Evolutionary conservation across 2,329 filamentous ascomycete genomes (phyloP), one percentile per base, ranked within the genome.

Genomic region (Fusarium sp.): DNA sequence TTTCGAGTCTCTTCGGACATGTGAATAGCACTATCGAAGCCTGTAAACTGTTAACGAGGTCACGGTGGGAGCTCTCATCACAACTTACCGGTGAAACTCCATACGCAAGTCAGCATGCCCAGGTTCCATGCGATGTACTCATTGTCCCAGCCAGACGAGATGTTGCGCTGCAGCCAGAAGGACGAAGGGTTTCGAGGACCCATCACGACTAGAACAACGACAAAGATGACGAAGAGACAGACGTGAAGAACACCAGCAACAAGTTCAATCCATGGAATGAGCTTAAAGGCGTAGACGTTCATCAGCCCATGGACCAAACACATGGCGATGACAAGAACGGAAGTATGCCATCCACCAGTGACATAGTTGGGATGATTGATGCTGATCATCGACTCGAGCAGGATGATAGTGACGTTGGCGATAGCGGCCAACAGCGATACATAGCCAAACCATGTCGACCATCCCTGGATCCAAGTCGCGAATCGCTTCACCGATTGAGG

Each of bases 1-100:
- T 74, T 75, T 35, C 76, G 74, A 3, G 76, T 78, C 32, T 78
- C 76, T 3, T 78, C 76, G 5, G 74, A 77, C 76, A 78, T 78
- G 13, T 78, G 76, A 1, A 78, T 77, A 26, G 76, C 76, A 32
- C 75, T 77, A 36, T 78, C 76, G 17, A 78, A 78, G 6, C 76
- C 75, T 77, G 10, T 6, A 9, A 4, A 32, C 8, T 3, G 22
- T 75, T 35, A 72, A 62, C 12, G 17, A 18, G 22, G 18, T 1
- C 3, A 17, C 10, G 1, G 10, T 4, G 3, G 4, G 5, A 4
- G 22, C 2, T 20, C 12, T 4, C 3, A 20, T 0, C 0, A 10
- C 5, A 7, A 13, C 63, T 54, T 58, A 76, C 75, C 76, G 32
- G 75, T 78, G 8, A 78, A 78, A n/a, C 74, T 77, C 76, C 76